phyloP scores from a whole-genome alignment of 202 grass and related monocot species.

The Zizania palustris region DNA sequence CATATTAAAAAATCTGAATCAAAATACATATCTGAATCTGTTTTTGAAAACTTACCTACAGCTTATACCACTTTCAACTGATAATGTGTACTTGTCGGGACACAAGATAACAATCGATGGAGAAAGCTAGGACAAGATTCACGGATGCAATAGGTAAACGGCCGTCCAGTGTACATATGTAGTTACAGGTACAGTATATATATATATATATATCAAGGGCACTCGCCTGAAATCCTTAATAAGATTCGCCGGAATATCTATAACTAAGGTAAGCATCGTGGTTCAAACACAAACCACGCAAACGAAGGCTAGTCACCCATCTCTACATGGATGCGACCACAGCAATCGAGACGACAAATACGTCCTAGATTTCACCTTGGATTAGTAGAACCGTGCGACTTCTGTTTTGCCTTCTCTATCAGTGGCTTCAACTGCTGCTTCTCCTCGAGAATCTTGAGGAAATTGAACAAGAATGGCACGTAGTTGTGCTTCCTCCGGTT shows the following conservation, averaged over 20 bases:
- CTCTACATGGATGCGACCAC: conserved; percentile 37
- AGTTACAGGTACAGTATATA: neutral
- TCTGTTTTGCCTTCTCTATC: conserved; percentile 68
- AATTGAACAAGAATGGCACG: conserved; percentile 71
- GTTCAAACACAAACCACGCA: no score
- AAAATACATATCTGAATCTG: no score
- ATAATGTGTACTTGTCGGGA: no score
- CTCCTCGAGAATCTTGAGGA: conserved; percentile 78
- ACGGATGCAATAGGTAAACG: no score
- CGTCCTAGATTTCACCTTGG: conserved; percentile 34
- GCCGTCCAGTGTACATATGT: neutral
- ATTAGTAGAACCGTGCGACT: conserved; percentile 46
- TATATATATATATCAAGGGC: neutral
- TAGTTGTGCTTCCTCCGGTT: conserved; percentile 77
- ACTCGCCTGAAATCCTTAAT: neutral
- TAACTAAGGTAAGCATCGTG: no score
- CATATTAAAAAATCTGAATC: no score
- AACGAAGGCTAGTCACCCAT: conserved; percentile 25
- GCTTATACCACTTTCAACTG: no score
- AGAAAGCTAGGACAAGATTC: neutral
- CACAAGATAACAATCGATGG: neutral
- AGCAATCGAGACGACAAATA: conserved; percentile 4
- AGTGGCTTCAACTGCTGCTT: conserved; percentile 66
- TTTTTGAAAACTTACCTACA: no score
- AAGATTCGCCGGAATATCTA: conserved; percentile 25